Conservation (phyloP, 1,284 basidiomycete species). For the Pisolithus thermaeus region DNA sequence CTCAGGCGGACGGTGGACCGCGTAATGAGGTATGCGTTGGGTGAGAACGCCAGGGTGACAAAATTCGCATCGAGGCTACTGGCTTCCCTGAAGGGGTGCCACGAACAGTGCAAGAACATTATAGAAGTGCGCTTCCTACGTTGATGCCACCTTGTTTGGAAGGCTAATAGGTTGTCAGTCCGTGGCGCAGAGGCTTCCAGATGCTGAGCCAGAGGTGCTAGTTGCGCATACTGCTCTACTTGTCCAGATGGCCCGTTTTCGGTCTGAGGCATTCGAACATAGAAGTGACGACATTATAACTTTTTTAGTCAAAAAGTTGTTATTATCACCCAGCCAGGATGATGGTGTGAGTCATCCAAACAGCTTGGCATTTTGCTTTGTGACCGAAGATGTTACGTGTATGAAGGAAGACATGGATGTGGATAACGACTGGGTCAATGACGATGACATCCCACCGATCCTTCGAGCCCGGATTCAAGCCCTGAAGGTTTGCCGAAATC, state of each 20-base stretch:
- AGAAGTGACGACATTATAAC: constrained; percentile 68
- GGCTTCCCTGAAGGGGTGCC: constrained; percentile 51
- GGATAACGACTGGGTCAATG: constrained; percentile 74
- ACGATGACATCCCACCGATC: constrained; percentile 50
- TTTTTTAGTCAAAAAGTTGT: constrained; percentile 69
- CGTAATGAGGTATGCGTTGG: constrained; percentile 54
- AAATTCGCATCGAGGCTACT: constrained; percentile 87
- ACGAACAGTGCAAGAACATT: constrained; percentile 47
- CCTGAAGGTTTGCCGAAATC: constrained; percentile 75
- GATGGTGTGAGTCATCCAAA: constrained; percentile 39
- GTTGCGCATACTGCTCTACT: constrained; percentile 70
- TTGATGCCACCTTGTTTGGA: background rate
- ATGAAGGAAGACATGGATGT: constrained; percentile 42
- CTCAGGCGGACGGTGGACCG: constrained; percentile 63
- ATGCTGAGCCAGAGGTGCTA: constrained; percentile 48
- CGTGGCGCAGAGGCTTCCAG: constrained; percentile 52
- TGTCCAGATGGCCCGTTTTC: constrained; percentile 67
- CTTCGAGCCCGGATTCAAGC: constrained; percentile 68
- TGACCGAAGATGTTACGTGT: background rate
- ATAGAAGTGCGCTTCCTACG: constrained; percentile 51
- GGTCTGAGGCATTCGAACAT: constrained; percentile 71
- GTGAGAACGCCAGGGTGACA: constrained; percentile 63
- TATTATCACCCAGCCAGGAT: constrained; percentile 50
- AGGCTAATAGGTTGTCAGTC: constrained; percentile 32
- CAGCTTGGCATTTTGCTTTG: background rate